A percentile compares a stretch with the other conserved stretches of the same genome.
phyloP scores from a whole-genome alignment of 805 yeast species.

The Candida chilensis region DNA sequence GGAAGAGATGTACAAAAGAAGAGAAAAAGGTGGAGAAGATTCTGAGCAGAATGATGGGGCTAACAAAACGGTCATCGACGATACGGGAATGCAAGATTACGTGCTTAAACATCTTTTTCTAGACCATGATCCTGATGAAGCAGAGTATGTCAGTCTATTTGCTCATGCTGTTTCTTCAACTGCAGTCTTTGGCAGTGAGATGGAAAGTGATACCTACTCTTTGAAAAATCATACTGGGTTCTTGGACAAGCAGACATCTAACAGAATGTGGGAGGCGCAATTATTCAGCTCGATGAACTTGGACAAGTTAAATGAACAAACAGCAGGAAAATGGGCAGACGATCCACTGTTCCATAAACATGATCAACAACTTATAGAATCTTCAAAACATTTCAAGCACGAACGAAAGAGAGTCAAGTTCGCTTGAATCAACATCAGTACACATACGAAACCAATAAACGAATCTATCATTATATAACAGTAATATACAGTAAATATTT shows the following conservation, averaged over 20 bases:
- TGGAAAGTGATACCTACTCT: conserved; percentile 8
- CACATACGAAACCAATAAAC: too few species aligned
- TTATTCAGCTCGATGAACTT: conserved; percentile 19
- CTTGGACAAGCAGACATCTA: too few species aligned
- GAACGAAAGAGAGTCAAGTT: conserved; percentile 6
- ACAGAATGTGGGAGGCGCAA: conserved; percentile 23
- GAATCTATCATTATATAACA: too few species aligned
- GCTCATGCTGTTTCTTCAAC: conserved; percentile 10
- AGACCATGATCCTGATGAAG: conserved; percentile 12
- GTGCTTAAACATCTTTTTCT: conserved; percentile 43
- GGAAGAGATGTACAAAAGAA: conserved; percentile 50
- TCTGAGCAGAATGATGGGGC: conserved; percentile 8
- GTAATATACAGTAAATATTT: too few species aligned
- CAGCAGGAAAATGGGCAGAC: conserved; percentile 6
- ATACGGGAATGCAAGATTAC: conserved; percentile 47
- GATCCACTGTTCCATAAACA: too few species aligned
- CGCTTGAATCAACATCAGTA: too few species aligned
- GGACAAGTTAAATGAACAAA: conserved; percentile 11
- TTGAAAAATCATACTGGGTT: conserved; percentile 13
- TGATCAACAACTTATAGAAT: too few species aligned
- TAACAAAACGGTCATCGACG: conserved; percentile 42
- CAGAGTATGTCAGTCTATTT: conserved; percentile 25
- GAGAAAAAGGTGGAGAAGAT: conserved; percentile 11
- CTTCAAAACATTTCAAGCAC: too few species aligned
- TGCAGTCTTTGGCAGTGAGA: conserved; percentile 5